Base-by-base conservation (phyloP, 768 basidiomycete genomes). In the Arthromyces matolae region DNA sequence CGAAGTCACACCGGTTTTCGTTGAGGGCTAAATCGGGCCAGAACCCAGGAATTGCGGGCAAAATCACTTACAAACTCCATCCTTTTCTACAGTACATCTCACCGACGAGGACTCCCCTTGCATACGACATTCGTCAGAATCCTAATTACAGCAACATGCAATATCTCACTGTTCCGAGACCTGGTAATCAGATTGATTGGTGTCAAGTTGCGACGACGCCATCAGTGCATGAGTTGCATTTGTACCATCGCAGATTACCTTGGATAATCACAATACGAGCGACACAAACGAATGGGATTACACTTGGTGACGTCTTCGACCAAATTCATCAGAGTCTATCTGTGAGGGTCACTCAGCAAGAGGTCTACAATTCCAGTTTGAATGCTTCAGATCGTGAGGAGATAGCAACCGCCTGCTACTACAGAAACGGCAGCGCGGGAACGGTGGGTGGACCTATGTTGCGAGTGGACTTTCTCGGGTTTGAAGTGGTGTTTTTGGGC, bases 211-310 rank as follows among this genome's bases (percentile, higher is more conserved):
- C 71, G 23, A 78, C 77, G 13, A 67, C 65, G 25, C 80, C 79
- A 4, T 71, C 75, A 3, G 64, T 72, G 13, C 62, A 65, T 24
- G 62, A 64, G 42, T 71, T 82, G 64, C 68, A 70, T 16, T 53
- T 81, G 37, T 80, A 72, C 60, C 75, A 78, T 57, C 55, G 64
- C 8, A 71, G 70, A 34, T 59, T 78, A 8, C 80, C 80, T 5
- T 80, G 79, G 79, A 74, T 70, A 51, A 72, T 82, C 54, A 73
- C 75, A 33, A 69, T 79, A 28, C 58, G 51, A 22, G 62, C 77
- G 2, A 61, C 64, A 3, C 62, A 68, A 37, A 65, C 69, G 1
- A 47, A 66, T 14, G 79, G 77, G 20, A 68, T 80, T 47, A 79
- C 77, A 10, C 51, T 82, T 5, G 63, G 63, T 37, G 78, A 81